phyloP scores from a whole-genome alignment of 805 yeast genomes.

The Tetrapisispora fleetii region DNA sequence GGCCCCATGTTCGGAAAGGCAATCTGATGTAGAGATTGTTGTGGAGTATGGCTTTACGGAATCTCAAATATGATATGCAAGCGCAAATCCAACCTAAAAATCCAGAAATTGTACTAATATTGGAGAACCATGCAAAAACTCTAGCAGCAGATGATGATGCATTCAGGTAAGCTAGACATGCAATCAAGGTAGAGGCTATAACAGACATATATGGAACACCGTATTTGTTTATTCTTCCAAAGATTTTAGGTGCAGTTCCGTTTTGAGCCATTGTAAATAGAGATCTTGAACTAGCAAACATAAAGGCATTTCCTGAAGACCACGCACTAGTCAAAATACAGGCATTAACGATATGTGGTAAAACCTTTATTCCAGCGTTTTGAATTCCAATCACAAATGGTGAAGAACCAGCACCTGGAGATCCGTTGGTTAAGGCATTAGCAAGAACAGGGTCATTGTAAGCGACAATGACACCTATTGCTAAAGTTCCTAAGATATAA shows the following conservation, averaged over 20 bases:
- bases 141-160: constrained; percentile 41
- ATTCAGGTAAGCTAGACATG: constrained; percentile 45
- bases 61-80: constrained; percentile 45
- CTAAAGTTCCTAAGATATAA: constrained; percentile 46
- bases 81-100: constrained; percentile 54
- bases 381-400: constrained; percentile 59
- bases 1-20: constrained; percentile 46
- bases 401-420: constrained; percentile 51
- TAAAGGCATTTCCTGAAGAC: constrained; percentile 39
- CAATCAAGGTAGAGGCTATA: constrained; percentile 17
- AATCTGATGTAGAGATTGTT: constrained; percentile 46
- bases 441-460: constrained; percentile 41
- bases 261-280: constrained; percentile 35
- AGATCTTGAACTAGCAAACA: constrained; percentile 48
- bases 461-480: constrained; percentile 53
- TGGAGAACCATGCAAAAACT: constrained; percentile 57
- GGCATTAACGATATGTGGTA: constrained; percentile 54
- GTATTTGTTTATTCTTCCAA: constrained; percentile 38
- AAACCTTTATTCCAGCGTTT: constrained; percentile 49
- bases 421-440: constrained; percentile 39
- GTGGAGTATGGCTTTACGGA: constrained; percentile 51
- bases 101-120: constrained; percentile 57
- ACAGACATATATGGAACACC: constrained; percentile 45
- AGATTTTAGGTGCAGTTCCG: constrained; percentile 42
- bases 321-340: constrained; percentile 51